Conservation (phyloP, 2,329 filamentous ascomycete genomes). For the Claviceps maximensis region DNA sequence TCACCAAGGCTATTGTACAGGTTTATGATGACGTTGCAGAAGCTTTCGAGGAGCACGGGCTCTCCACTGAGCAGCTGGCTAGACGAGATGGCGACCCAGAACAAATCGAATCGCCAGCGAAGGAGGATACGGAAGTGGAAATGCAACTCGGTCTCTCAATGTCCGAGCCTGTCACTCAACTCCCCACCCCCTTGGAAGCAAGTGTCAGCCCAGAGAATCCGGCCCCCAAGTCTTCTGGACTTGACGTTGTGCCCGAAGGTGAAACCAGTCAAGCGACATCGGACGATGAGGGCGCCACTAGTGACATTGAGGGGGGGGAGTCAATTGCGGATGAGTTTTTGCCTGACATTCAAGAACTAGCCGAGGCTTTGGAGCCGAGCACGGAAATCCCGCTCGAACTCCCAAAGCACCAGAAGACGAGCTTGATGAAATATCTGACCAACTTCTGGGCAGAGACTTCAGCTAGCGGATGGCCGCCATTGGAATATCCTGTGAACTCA, state of each 20-base stretch:
- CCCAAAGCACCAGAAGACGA: constrained; percentile 85
- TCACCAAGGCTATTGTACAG: constrained; percentile 90
- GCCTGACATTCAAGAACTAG: constrained; percentile 48
- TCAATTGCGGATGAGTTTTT: constrained; percentile 55
- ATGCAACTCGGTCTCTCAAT: constrained; percentile 8
- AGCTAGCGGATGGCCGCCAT: constrained; percentile 79
- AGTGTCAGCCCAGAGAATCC: constrained; percentile 12
- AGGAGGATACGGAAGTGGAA: constrained; percentile 5
- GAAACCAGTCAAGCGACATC: constrained; percentile 41
- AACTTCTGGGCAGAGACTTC: constrained; percentile 98
- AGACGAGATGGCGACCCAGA: constrained; percentile 9
- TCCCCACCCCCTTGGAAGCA: constrained; percentile 12
- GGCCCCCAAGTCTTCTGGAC: constrained; percentile 14
- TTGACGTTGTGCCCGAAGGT: constrained; percentile 16
- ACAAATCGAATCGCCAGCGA: constrained; percentile 11
- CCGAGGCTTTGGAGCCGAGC: constrained; percentile 47
- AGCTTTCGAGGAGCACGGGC: constrained; percentile 70
- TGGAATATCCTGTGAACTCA: constrained; percentile 81
- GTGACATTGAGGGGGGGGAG: constrained; percentile 67
- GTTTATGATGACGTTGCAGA: constrained; percentile 91
- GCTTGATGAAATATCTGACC: constrained; percentile 85
- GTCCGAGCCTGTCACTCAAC: constrained; percentile 10
- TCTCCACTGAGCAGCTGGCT: constrained; percentile 33
- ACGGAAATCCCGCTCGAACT: constrained; percentile 57
- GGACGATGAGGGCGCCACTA: constrained; percentile 54